Base-by-base conservation (phyloP, 306 rosid species). In the Sophora flavescens region DNA sequence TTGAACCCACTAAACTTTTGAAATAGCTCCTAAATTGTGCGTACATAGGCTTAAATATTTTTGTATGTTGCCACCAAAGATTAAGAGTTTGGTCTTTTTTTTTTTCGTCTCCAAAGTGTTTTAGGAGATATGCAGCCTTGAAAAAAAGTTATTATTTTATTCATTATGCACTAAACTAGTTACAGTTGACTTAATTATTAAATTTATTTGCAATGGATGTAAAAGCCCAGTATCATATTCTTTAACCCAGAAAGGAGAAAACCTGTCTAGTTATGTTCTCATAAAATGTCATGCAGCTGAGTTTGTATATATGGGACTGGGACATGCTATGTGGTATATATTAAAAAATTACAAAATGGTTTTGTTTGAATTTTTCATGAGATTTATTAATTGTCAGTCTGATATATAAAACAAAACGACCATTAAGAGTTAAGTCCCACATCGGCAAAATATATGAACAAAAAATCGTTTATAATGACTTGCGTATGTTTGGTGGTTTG, bases 191-290 rank as follows among this genome's bases (percentile, higher is more conserved):
- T 30, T 30, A 30, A 30, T 14, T 68, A 30, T 35, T 30, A 22
- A 72, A 57, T 39, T 41, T 26, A 6, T 47, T 47, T 15, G 18
- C 33, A 62, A 48, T 47, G 47, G 61, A 60, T 30, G 70, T 39
- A 18, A 56, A 66, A 54, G 1, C 4, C 16, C 58, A 28, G 68
- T 41, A 59, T 41, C 56, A 51, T 51, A 57, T 57, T 48, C 64
- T 76, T 52, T 53, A 53, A 53, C 67, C 64, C 14, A 14, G 66
- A 53, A 65, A 54, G 51, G 74, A 28, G 39, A 54, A 22, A 63
- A 76, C 10, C 10, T 2, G 45, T 76, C 64, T 52, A 45, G 42
- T 45, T 17, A 0, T 64, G 22, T 22, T 0, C 22, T 22, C 22
- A 22, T 35, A 50, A 64, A 45, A 36, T 17, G 56, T 3, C 41